These are phyloP conservation scores for Kodamaea sp. DNA, from an alignment of 1,139 yeast genomes.

Conservation along the genomic window DNA sequence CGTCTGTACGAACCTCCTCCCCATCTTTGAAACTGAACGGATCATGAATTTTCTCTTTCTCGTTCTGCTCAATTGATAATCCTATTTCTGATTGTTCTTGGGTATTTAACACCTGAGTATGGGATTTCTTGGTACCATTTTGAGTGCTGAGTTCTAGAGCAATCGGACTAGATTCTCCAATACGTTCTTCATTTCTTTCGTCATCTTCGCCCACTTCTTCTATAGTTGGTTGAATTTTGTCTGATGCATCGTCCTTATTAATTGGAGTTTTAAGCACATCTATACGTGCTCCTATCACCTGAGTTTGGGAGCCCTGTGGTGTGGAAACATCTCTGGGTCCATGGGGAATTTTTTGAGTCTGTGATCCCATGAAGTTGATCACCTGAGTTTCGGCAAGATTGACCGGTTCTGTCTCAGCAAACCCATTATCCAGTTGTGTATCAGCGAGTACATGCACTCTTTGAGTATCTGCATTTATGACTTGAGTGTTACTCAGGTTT, in stretches of 20 bases:
- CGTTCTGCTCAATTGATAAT: neutral
- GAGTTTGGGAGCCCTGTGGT: neutral
- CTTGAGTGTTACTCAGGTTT: too few relatives aligned
- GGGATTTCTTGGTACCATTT: constrained; percentile 10
- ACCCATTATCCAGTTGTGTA: too few relatives aligned
- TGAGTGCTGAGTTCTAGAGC: too few relatives aligned
- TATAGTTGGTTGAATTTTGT: too few relatives aligned
- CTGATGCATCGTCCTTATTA: too few relatives aligned
- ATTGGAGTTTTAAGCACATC: too few relatives aligned
- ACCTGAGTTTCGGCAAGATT: constrained; percentile 1
- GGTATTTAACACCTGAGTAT: constrained; percentile 18
- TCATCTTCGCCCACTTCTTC: too few relatives aligned
- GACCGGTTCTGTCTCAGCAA: neutral
- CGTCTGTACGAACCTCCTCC: constrained; percentile 16
- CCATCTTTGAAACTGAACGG: constrained; percentile 4
- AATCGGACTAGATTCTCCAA: too few relatives aligned
- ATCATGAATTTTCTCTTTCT: constrained; percentile 1
- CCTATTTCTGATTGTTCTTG: constrained; percentile 14
- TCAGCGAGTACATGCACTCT: too few relatives aligned
- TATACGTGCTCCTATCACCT: neutral
- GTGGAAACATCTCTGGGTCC: neutral
- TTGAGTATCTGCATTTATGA: too few relatives aligned
- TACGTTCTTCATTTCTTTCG: too few relatives aligned
- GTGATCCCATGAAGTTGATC: too few relatives aligned
- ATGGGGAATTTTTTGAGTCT: constrained; percentile 1